Evolutionary conservation across 2,329 filamentous ascomycete genomes (phyloP).

Genomic region (Chaetomium globosum): DNA sequence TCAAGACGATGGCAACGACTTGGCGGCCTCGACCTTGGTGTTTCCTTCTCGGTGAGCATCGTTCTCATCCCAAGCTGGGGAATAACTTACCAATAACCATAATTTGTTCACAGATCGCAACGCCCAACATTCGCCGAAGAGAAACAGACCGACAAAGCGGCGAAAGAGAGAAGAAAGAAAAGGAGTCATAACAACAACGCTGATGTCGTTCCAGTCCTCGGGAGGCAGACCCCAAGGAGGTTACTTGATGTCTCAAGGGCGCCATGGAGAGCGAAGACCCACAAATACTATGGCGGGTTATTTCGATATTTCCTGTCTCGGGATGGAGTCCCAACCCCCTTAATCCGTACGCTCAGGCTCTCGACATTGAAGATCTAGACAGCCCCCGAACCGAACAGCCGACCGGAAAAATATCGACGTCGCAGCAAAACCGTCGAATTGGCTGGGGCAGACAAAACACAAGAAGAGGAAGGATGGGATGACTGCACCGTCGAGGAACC

Average conservation of each 20-base stretch:
- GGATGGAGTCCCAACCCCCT: not conserved
- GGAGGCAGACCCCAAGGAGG: not conserved
- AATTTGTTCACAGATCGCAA: not conserved
- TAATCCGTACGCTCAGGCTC: not conserved
- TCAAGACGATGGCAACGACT: not conserved
- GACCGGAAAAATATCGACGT: not conserved
- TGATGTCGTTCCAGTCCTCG: not conserved
- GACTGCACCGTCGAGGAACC: not conserved
- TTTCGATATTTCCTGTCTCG: not conserved
- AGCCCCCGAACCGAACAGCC: not conserved
- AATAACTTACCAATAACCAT: not conserved
- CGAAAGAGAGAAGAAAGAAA: not conserved
- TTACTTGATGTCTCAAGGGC: not conserved
- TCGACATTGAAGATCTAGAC: not conserved
- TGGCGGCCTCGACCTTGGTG: not conserved
- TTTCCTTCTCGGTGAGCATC: slow-evolving; percentile 2
- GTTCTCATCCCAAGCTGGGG: not conserved
- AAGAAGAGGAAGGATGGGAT: not conserved
- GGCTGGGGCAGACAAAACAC: not conserved
- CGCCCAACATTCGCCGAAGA: not conserved
- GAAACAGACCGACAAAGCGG: not conserved
- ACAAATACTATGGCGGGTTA: not conserved
- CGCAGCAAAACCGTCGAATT: not conserved
- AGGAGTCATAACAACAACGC: not conserved
- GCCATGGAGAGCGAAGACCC: not conserved